Evolutionary conservation across 163 green algal species (phyloP).

Genomic region (Chlamydomonas reinhardtii): DNA sequence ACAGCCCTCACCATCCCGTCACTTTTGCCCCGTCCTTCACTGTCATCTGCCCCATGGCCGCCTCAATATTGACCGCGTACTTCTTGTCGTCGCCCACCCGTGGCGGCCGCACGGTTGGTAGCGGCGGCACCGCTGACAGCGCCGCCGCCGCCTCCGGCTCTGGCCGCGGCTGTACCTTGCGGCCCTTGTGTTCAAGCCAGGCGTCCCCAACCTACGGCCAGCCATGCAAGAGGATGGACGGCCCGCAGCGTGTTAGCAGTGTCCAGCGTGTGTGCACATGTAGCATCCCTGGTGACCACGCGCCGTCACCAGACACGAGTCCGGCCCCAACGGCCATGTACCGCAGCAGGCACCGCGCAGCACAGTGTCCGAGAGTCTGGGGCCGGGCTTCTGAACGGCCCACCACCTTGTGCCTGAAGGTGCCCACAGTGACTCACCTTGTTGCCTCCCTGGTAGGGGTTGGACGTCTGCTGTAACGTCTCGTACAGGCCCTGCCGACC

Average conservation of each 20-base stretch:
- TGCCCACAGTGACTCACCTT: background rate
- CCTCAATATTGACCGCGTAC: background rate
- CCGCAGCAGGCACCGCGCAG: background rate
- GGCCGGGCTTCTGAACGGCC: background rate
- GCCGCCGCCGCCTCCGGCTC: slow-evolving; percentile 8
- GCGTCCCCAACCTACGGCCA: slow-evolving; percentile 14
- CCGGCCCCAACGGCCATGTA: background rate
- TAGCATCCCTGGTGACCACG: background rate
- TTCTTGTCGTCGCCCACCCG: background rate
- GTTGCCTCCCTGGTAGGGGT: slow-evolving; percentile 37
- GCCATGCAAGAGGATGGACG: background rate
- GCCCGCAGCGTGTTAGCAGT: background rate
- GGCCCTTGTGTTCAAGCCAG: slow-evolving; percentile 48
- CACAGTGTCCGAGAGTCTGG: background rate
- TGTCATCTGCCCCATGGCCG: slow-evolving; percentile 15
- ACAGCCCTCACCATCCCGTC: background rate
- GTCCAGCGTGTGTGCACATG: background rate
- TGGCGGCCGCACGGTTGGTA: background rate
- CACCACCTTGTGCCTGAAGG: background rate
- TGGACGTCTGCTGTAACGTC: slow-evolving; percentile 61
- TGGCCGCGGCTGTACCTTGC: slow-evolving; percentile 1
- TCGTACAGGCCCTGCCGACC: slow-evolving; percentile 65
- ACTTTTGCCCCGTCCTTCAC: background rate
- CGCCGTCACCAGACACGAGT: background rate
- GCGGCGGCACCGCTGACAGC: slow-evolving; percentile 18